phyloP scores from a whole-genome alignment of 306 rosid species.

The Cucumis melo region DNA sequence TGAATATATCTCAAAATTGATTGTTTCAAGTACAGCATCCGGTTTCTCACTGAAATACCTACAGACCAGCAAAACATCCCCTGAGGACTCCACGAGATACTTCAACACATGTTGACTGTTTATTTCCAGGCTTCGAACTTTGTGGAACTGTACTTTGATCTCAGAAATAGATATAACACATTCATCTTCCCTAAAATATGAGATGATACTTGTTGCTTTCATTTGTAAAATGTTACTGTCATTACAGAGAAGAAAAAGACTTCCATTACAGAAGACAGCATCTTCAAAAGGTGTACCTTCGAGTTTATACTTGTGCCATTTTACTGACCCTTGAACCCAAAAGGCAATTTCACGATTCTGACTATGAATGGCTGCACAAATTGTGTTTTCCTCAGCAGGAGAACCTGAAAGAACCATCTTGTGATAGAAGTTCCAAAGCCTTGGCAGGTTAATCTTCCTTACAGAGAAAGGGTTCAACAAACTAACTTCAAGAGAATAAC shows the following conservation, averaged over 20 bases:
- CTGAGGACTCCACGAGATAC: slow-evolving; percentile 44
- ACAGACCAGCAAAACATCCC: slow-evolving; percentile 40
- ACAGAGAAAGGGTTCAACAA: slow-evolving; percentile 42
- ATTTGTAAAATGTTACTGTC: slow-evolving; percentile 25
- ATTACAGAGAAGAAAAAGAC: slow-evolving; percentile 35
- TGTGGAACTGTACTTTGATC: slow-evolving; percentile 22
- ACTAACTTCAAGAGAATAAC: slow-evolving; percentile 22
- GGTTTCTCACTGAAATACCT: slow-evolving; percentile 27
- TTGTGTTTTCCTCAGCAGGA: slow-evolving; percentile 22
- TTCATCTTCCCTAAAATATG: slow-evolving; percentile 4
- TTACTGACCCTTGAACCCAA: slow-evolving; percentile 26
- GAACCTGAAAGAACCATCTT: slow-evolving; percentile 39
- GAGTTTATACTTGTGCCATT: slow-evolving; percentile 29
- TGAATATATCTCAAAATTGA: slow-evolving; percentile 25
- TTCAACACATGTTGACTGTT: slow-evolving; percentile 14
- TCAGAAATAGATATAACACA: slow-evolving; percentile 5
- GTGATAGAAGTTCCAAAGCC: slow-evolving; percentile 47
- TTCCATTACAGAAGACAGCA: slow-evolving; percentile 42
- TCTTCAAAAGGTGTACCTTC: slow-evolving; percentile 45
- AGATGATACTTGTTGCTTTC: slow-evolving; percentile 10
- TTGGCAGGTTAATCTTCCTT: slow-evolving; percentile 29
- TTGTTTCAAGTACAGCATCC: slow-evolving; percentile 22
- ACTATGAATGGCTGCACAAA: slow-evolving; percentile 43
- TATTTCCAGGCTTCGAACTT: slow-evolving; percentile 22
- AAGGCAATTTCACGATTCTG: slow-evolving; percentile 27